Percentiles rank a stretch among this genome's conserved stretches.
These are phyloP conservation scores for Plasmodium gonderi DNA, from an alignment of 169 alveolate species.

Conservation along the genomic window DNA sequence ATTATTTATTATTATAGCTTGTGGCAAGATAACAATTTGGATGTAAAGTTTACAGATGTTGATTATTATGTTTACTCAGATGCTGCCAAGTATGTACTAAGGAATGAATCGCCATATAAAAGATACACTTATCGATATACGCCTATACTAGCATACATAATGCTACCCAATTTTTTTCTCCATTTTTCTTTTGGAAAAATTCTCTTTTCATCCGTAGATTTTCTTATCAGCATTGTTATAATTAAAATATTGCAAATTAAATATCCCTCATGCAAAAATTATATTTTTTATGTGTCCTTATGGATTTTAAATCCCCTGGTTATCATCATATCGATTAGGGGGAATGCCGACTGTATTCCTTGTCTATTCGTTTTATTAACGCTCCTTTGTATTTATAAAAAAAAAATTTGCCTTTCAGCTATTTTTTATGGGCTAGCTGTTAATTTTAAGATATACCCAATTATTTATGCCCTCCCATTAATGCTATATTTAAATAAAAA, in stretches of 20 bases:
- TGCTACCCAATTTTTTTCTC: constrained; percentile 81
- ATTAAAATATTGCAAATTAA: constrained; percentile 31
- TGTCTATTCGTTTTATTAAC: constrained; percentile 82
- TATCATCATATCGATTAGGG: constrained; percentile 94
- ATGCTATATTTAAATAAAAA: constrained; percentile 80
- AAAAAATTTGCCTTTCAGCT: constrained; percentile 83
- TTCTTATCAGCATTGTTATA: constrained; percentile 83
- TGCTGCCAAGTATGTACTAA: constrained; percentile 94
- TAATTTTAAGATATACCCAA: constrained; percentile 96
- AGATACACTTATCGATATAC: constrained; percentile 98
- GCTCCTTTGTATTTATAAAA: constrained; percentile 75
- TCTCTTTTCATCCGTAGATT: constrained; percentile 90
- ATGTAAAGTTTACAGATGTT: constrained; percentile 96
- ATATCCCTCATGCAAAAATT: constrained; percentile 56
- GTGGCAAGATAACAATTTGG: constrained; percentile 71
- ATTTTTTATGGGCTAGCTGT: constrained; percentile 92
- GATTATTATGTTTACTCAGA: constrained; percentile 98
- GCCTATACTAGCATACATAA: constrained; percentile 92
- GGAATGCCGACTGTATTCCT: constrained; percentile 91
- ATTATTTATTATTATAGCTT: constrained; percentile 56
- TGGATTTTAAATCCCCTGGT: constrained; percentile 95
- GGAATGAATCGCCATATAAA: constrained; percentile 95
- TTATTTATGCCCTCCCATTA: constrained; percentile 94
- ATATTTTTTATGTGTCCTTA: constrained; percentile 79
- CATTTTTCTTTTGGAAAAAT: constrained; percentile 90